Conservation (phyloP, 805 yeast genomes). For the Candida loeiensis region DNA sequence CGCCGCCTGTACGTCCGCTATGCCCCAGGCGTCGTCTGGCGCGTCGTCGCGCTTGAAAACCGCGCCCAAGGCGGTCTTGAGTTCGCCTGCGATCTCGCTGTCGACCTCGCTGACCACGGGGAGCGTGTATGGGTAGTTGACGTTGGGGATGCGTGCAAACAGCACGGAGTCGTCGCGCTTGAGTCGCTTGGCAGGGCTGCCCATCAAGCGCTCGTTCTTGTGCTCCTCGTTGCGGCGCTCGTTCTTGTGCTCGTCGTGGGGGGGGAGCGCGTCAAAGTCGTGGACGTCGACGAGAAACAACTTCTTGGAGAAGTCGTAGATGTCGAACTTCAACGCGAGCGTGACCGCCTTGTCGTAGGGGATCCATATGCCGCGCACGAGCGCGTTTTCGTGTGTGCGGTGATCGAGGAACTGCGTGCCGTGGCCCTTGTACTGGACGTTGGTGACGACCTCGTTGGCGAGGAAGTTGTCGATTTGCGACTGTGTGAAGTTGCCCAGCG, state of each 20-base stretch:
- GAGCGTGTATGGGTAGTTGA: constrained; percentile 47
- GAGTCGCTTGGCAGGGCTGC: constrained; percentile 38
- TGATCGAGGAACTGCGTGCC: constrained; percentile 23
- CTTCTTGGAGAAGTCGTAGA: constrained; percentile 34
- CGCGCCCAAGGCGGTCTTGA: constrained; percentile 32
- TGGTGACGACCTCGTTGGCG: constrained; percentile 30
- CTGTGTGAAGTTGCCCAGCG: constrained; percentile 23
- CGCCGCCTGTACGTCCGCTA: constrained; percentile 20
- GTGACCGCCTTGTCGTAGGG: constrained; percentile 42
- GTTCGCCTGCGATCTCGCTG: constrained; percentile 27
- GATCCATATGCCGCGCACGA: constrained; percentile 38
- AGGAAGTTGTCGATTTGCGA: constrained; percentile 29
- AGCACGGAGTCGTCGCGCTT: constrained; percentile 2
- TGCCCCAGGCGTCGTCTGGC: not conserved
- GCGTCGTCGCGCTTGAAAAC: constrained; percentile 33
- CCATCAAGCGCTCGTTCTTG: constrained; percentile 15
- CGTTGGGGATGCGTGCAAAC: no score
- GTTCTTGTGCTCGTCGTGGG: constrained; percentile 14
- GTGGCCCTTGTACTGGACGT: constrained; percentile 27
- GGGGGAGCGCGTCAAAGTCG: constrained; percentile 38
- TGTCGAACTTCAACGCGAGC: constrained; percentile 37
- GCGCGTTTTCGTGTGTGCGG: constrained; percentile 23
- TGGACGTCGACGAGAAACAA: constrained; percentile 44
- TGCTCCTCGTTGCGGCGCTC: constrained; percentile 18
- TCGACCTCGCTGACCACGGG: constrained; percentile 42